A percentile compares a stretch with the other conserved stretches of the same genome.
Evolutionary conservation across 768 basidiomycete species (phyloP).

Genomic region (Tricholoma furcatifolium): DNA sequence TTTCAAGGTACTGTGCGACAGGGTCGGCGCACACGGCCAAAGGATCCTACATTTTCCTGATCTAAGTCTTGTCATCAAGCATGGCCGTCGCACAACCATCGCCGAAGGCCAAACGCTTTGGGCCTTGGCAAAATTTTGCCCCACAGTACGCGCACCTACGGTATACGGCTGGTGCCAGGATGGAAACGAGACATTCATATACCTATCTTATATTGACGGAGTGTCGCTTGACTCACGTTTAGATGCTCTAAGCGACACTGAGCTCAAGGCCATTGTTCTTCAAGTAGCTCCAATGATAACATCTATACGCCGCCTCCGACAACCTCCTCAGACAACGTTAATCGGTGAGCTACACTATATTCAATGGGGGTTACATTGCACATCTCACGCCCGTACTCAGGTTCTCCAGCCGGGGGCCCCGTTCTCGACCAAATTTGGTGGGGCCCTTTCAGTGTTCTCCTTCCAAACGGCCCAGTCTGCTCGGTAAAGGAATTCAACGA

Average conservation of each 20-base stretch:
- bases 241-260: neutral
- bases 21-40: neutral
- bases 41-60: neutral
- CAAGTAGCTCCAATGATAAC: constrained; percentile 5
- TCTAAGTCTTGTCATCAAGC: neutral
- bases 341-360: neutral
- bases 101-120: constrained; percentile 1
- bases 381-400: neutral
- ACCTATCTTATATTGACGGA: neutral
- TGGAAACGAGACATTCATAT: neutral
- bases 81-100: neutral
- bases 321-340: neutral
- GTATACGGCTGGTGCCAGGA: neutral
- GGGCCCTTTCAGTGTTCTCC: neutral
- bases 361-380: neutral
- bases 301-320: constrained; percentile 1
- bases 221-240: neutral
- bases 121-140: neutral
- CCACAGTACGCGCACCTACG: neutral
- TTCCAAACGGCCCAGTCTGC: neutral
- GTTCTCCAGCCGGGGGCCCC: constrained; percentile 1
- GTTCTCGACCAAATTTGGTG: constrained; percentile 3
- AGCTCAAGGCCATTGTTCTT: neutral
- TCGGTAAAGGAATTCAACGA: constrained; percentile 1
- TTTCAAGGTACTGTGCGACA: neutral